phyloP scores from a whole-genome alignment of 2,329 filamentous ascomycete genomes.

The Bipolaris victoriae region DNA sequence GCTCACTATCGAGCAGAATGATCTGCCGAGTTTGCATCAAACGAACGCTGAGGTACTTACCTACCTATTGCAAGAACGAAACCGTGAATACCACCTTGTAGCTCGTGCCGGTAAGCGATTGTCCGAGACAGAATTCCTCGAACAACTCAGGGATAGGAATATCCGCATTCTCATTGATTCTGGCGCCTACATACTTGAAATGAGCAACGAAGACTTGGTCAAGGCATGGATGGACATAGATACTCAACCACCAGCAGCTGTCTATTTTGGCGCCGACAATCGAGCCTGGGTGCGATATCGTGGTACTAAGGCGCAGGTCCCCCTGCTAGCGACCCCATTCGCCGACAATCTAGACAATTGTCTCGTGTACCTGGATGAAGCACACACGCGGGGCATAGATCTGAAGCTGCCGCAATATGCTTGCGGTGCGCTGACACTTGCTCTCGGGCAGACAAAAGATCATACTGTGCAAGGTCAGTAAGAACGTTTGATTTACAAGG shows the following conservation, averaged over 20 bases:
- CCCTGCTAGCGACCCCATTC: conserved; percentile 65
- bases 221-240: conserved; percentile 57
- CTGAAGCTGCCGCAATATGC: conserved; percentile 65
- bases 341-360: conserved; percentile 62
- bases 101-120: conserved; percentile 1
- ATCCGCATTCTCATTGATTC: conserved; percentile 69
- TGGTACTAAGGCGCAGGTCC: conserved; percentile 51
- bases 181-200: conserved; percentile 71
- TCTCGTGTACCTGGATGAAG: conserved; percentile 72
- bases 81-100: conserved; percentile 36
- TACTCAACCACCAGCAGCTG: conserved; percentile 34
- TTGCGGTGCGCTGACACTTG: conserved; percentile 71
- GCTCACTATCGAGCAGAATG: conserved; percentile 60
- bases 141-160: conserved; percentile 55
- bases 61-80: conserved; percentile 59
- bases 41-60: conserved; percentile 72
- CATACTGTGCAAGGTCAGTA: conserved; percentile 65
- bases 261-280: conserved; percentile 65
- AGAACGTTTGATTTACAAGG: neutral
- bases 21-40: conserved; percentile 61
- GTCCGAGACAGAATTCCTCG: conserved; percentile 39
- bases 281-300: conserved; percentile 61
- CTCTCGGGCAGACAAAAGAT: conserved; percentile 70
- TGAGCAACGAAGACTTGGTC: conserved; percentile 55
- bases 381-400: conserved; percentile 73